A percentile compares a stretch with the other conserved stretches of the same genome.
phyloP scores from a whole-genome alignment of 257 asterid species.

The Solanum sparsipilum region DNA sequence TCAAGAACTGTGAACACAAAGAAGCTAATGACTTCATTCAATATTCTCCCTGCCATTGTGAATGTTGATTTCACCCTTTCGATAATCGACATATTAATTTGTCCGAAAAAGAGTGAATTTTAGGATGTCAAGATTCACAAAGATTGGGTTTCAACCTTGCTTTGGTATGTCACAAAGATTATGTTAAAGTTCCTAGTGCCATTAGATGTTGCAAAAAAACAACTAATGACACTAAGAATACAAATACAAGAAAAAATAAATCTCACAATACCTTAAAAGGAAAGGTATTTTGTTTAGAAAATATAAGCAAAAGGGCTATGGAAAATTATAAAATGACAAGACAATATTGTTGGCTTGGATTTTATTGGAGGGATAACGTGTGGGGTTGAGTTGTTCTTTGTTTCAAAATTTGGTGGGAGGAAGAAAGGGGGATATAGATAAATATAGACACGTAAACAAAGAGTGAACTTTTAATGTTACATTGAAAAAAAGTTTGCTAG shows the following conservation, averaged over 20 bases:
- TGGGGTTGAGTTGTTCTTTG: neutral
- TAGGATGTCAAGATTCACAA: neutral
- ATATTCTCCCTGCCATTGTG: conserved; percentile 23
- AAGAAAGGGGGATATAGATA: neutral
- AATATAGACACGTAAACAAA: conserved; percentile 30
- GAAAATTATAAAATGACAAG: neutral
- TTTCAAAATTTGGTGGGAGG: neutral
- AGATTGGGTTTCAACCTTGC: neutral
- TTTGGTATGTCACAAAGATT: neutral
- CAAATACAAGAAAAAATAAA: neutral
- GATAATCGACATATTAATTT: conserved; percentile 8
- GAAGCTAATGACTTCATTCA: conserved; percentile 48
- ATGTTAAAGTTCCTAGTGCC: neutral
- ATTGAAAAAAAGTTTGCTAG: conserved; percentile 30
- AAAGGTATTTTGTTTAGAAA: neutral
- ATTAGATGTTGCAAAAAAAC: neutral
- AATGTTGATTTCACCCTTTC: conserved; percentile 4
- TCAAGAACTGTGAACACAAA: conserved; percentile 42
- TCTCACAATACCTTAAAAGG: neutral
- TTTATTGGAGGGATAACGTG: conserved; percentile 10
- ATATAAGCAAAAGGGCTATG: neutral
- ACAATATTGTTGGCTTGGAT: neutral
- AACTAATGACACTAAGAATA: neutral
- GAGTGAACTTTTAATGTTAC: conserved; percentile 22
- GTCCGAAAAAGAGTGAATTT: neutral